Evolutionary conservation across 2,329 filamentous ascomycete genomes (phyloP).

Genomic region (Boeremia exigua): DNA sequence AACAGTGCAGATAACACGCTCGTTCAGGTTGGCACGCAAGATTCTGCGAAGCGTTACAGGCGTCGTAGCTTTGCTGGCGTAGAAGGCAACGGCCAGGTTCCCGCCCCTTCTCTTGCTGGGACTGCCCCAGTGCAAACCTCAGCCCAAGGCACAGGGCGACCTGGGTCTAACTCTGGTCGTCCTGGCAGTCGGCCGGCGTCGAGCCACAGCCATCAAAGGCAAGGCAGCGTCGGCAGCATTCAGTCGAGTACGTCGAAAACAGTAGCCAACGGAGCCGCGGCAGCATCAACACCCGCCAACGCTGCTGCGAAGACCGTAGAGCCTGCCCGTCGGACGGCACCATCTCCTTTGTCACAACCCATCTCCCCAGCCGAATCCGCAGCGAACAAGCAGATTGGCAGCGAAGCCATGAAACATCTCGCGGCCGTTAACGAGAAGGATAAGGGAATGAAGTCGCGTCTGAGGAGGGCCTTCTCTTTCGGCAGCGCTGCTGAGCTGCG

Average conservation of each 20-base stretch:
- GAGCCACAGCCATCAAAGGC: conserved; percentile 45
- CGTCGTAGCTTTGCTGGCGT: conserved; percentile 81
- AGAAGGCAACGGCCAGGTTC: conserved; percentile 43
- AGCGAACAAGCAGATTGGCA: conserved; percentile 46
- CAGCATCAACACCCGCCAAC: conserved; percentile 26
- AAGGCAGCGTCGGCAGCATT: conserved; percentile 48
- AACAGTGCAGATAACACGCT: conserved; percentile 75
- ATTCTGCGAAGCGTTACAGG: conserved; percentile 77
- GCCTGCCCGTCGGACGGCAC: conserved; percentile 50
- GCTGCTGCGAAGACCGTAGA: conserved; percentile 44
- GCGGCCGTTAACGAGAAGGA: conserved; percentile 87
- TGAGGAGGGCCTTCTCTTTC: conserved; percentile 94
- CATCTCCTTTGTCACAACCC: conserved; percentile 56
- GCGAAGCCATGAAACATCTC: conserved; percentile 82
- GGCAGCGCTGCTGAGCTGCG: conserved; percentile 91
- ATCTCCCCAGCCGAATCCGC: conserved; percentile 46
- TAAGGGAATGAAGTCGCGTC: conserved; percentile 82
- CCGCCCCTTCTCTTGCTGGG: conserved; percentile 22
- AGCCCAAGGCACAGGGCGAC: conserved; percentile 27
- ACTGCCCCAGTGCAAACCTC: conserved; percentile 19
- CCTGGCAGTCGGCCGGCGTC: conserved; percentile 40
- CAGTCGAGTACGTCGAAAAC: conserved; percentile 43
- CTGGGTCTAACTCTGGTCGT: conserved; percentile 39
- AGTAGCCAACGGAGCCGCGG: conserved; percentile 14
- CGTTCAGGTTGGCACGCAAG: conserved; percentile 62